Evolutionary conservation across 495 filamentous ascomycete genomes (phyloP), one percentile per base, ranked within the genome.

Genomic region (Talaromyces trachyspermus): DNA sequence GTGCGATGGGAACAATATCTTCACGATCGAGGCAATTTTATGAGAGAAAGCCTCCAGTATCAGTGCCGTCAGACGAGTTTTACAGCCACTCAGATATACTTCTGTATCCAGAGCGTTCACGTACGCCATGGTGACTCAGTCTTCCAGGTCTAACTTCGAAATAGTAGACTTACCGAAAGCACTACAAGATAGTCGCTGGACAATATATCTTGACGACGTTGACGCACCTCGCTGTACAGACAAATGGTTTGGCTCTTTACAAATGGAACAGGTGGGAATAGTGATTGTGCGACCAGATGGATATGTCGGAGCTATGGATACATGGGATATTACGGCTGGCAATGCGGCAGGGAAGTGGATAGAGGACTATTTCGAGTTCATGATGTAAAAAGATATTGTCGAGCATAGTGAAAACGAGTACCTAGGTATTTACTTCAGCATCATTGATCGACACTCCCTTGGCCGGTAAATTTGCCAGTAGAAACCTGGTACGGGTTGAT

Each of bases 221-320:
- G 77, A 76, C 46, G 70, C 65, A 4, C 64, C 69, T 6, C 62
- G 71, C 33, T 81, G 78, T 50, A 78, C 74, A 14, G 65, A 69
- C 37, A 83, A 78, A 57, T 88, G 81, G 82, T 64, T 80, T 22
- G 81, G 78, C n/a, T 65, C 62, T 17, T 48, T 84, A 15, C 59
- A 58, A 0, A 61, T 61, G 2, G 66, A 69, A 5, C 69, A 80
- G 44, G 72, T 79, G 11, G 73, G 69, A 20, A 70, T 84, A 22
- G 73, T 79, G 36, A 76, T 79, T 54, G 71, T 86, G 4, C 69
- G 83, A 24, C 83, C 82, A 1, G 83, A 86, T 60, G 81, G 81
- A 19, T 85, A 86, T 61, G 72, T 84, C 18, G 83, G 81, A 7
- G 74, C 69, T 14, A 68, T 81, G 24, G 69, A 71, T 10, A 62